These are phyloP conservation scores for Kluyveromyces nonfermentans DNA, from an alignment of 805 yeast genomes.

Conservation along the genomic window DNA sequence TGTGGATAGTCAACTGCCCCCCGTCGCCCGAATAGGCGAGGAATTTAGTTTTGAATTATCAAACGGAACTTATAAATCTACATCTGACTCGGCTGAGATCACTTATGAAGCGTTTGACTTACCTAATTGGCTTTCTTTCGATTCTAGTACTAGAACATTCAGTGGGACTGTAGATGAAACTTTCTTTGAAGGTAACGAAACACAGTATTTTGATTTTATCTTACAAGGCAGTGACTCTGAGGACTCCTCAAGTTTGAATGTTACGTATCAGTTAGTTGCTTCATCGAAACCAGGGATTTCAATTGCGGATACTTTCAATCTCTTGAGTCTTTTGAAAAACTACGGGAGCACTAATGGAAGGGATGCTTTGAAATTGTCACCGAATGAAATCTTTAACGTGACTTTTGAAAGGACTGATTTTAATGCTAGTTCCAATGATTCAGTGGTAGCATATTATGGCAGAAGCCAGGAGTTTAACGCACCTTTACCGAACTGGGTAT, in stretches of 20 bases:
- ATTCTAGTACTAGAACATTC: conserved; percentile 47
- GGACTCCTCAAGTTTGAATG: conserved; percentile 37
- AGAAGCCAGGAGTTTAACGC: conserved; percentile 63
- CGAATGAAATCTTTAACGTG: conserved; percentile 58
- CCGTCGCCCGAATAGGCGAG: conserved; percentile 67
- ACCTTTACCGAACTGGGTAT: conserved; percentile 86
- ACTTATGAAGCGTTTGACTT: conserved; percentile 46
- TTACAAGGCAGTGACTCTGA: conserved; percentile 55
- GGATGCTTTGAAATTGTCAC: conserved; percentile 62
- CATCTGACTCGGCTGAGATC: conserved; percentile 35
- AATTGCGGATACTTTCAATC: conserved; percentile 32
- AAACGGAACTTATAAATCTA: conserved; percentile 53
- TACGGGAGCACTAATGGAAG: conserved; percentile 72
- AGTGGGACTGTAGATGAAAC: conserved; percentile 52
- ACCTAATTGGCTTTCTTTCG: conserved; percentile 78
- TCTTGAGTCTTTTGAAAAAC: conserved; percentile 42
- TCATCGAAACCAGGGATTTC: conserved; percentile 35
- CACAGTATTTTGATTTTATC: conserved; percentile 39
- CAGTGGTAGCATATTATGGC: conserved; percentile 62
- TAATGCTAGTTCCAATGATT: conserved; percentile 34
- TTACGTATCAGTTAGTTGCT: conserved; percentile 50
- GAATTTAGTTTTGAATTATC: conserved; percentile 58
- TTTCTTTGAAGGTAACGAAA: conserved; percentile 26
- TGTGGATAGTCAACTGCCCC: conserved; percentile 64
- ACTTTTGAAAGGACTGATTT: conserved; percentile 58